These are phyloP conservation scores for Aspergillus sp. DNA, from an alignment of 2,329 filamentous ascomycete genomes.

Conservation along the genomic window DNA sequence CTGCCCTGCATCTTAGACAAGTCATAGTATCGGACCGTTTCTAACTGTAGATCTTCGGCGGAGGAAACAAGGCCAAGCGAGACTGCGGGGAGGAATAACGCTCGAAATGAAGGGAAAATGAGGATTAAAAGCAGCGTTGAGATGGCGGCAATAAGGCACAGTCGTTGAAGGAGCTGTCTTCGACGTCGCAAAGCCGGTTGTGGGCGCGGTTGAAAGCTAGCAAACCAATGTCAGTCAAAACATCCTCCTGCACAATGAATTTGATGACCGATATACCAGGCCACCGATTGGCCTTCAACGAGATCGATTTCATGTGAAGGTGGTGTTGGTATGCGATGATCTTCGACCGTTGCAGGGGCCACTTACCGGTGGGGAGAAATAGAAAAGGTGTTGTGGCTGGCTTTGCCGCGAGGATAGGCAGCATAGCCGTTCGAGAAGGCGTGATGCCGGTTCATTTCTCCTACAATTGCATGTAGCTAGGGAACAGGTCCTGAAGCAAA, in stretches of 20 bases:
- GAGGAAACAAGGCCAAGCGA: slow-evolving; percentile 71
- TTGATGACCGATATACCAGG: neutral
- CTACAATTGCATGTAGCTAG: slow-evolving; percentile 31
- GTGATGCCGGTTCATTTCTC: slow-evolving; percentile 84
- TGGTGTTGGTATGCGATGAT: neutral
- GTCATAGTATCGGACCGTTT: slow-evolving; percentile 97
- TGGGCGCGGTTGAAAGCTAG: slow-evolving; percentile 81
- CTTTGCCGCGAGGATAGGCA: slow-evolving; percentile 69
- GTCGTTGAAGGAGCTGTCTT: slow-evolving; percentile 69
- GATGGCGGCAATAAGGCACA: slow-evolving; percentile 59
- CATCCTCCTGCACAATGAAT: neutral
- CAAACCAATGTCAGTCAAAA: slow-evolving; percentile 8
- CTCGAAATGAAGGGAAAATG: slow-evolving; percentile 73
- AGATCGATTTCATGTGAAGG: neutral
- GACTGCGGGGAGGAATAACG: slow-evolving; percentile 60
- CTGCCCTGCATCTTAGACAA: slow-evolving; percentile 88
- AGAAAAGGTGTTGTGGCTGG: slow-evolving; percentile 66
- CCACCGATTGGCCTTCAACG: neutral
- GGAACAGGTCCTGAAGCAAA: slow-evolving; percentile 10
- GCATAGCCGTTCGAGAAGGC: slow-evolving; percentile 76
- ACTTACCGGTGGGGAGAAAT: slow-evolving; percentile 85
- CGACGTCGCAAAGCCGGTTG: slow-evolving; percentile 72
- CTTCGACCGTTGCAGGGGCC: neutral
- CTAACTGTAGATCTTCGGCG: slow-evolving; percentile 73
- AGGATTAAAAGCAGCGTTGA: slow-evolving; percentile 66